Evolutionary conservation across 257 asterid genomes (phyloP), one percentile per base, ranked within the genome.

Genomic region (Euphrasia confusa): DNA sequence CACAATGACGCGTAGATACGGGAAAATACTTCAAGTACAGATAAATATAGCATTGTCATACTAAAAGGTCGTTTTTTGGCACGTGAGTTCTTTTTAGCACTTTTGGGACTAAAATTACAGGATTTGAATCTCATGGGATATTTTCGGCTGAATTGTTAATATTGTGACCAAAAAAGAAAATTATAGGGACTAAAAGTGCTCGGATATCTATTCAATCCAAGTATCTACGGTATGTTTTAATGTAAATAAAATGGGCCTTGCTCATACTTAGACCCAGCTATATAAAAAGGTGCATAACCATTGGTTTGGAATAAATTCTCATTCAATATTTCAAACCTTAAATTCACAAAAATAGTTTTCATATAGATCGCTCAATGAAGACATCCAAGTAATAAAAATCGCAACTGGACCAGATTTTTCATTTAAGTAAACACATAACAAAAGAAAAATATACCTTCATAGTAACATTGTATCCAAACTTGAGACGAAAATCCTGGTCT

Each of bases 401-500:
- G 50, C 18, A 62, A 42, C 4, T 37, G 5, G 32, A 37, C 27
- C 54, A 48, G 68, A 11, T 68, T 63, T 18, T 6, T 1, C 10
- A 35, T 35, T 35, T 1, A 35, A 6, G 40, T 35, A 35, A 33
- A 18, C 27, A 54, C 39, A 49, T 59, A 60, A 39, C 24, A 42
- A 48, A 32, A 54, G 40, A 26, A 54, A 61, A 32, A 54, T n/a
- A 58, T 64, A 92, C 99, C 99, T 85, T 82, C 67, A 79, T 87
- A 63, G 80, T 5, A 66, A 81, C 66, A 71, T 92, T 82, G 12
- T 85, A 92, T 67, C 99, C 99, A 72, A 83, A 68, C 75, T 89
- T 92, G 69, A 92, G 72, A 65, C 86, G 80, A 73, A 89, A 68
- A 71, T 89, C 97, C 72, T 87, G 99, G 71, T 78, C 89, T 35